A percentile compares a stretch with the other conserved stretches of the same genome.
Evolutionary conservation across 495 filamentous ascomycete species (phyloP).

Genomic region (Podospora australis): DNA sequence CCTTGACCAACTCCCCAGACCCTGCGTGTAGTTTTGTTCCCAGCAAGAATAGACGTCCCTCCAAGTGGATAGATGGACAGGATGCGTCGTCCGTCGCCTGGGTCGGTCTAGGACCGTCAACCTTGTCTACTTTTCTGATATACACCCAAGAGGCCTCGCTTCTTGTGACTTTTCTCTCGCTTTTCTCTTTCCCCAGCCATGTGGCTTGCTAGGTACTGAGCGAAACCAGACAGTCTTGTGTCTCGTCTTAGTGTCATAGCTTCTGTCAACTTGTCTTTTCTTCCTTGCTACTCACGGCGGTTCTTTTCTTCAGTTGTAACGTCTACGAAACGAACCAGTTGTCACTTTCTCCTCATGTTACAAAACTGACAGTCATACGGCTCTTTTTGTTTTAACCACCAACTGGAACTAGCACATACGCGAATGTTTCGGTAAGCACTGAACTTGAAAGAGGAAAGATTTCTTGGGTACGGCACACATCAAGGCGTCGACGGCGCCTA

Average conservation of each 20-base stretch:
- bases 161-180: not conserved
- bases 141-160: conserved; percentile 2
- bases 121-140: conserved; percentile 4
- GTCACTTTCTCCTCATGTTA: too few relatives aligned
- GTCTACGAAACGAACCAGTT: too few relatives aligned
- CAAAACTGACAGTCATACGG: too few relatives aligned
- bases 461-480: not conserved
- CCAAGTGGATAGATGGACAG: not conserved
- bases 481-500: not conserved
- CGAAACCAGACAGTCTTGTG: not conserved
- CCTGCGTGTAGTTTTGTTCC: conserved; percentile 8
- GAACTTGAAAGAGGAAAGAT: not conserved
- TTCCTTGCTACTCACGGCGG: too few relatives aligned
- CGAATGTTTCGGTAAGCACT: not conserved
- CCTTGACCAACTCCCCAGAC: conserved; percentile 5
- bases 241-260: not conserved
- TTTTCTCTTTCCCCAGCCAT: not conserved
- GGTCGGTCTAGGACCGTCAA: not conserved
- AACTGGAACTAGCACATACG: too few relatives aligned
- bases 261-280: not conserved
- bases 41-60: not conserved
- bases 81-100: conserved; percentile 8
- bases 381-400: too few relatives aligned
- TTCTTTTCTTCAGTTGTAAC: too few relatives aligned
- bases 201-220: not conserved